Percentiles rank a stretch among this genome's conserved stretches.
Conservation (phyloP, 2,329 filamentous ascomycete genomes). For the Tolypocladium tropicale region DNA sequence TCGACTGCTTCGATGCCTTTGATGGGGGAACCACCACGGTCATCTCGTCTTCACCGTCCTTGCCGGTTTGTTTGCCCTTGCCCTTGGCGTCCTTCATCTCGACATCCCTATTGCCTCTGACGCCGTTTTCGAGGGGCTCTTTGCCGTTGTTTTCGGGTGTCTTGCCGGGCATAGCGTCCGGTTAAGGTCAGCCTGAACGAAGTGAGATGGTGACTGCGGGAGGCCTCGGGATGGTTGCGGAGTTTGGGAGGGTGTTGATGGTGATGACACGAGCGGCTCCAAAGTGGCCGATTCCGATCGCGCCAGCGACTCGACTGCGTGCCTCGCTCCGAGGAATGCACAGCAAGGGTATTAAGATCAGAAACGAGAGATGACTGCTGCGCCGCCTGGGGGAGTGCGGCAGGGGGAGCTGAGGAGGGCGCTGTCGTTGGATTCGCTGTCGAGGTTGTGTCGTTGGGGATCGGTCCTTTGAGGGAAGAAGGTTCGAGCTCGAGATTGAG, state of each 20-base stretch:
- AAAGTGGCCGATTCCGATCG: slow-evolving; percentile 1
- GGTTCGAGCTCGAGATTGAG: slow-evolving; percentile 20
- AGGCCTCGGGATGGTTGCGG: not conserved
- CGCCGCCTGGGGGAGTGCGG: slow-evolving; percentile 3
- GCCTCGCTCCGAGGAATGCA: not conserved
- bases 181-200: not conserved
- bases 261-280: slow-evolving; percentile 1
- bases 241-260: not conserved
- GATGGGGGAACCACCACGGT: slow-evolving; percentile 69
- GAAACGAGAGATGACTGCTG: not conserved
- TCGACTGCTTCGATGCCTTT: slow-evolving; percentile 51
- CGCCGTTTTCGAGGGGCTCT: slow-evolving; percentile 57
- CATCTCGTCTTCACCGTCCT: slow-evolving; percentile 70
- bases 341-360: not conserved
- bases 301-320: slow-evolving; percentile 1
- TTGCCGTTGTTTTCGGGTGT: slow-evolving; percentile 64
- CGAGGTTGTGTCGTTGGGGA: slow-evolving; percentile 6
- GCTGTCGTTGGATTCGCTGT: not conserved
- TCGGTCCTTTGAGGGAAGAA: slow-evolving; percentile 15
- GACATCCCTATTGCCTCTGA: slow-evolving; percentile 52
- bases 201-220: not conserved
- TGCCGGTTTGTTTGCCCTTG: slow-evolving; percentile 52
- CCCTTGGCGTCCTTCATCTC: slow-evolving; percentile 63
- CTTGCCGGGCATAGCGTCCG: slow-evolving; percentile 55
- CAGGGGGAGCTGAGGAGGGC: not conserved